phyloP scores from a whole-genome alignment of 805 yeast species.

The Zygotorulaspora danielsina region DNA sequence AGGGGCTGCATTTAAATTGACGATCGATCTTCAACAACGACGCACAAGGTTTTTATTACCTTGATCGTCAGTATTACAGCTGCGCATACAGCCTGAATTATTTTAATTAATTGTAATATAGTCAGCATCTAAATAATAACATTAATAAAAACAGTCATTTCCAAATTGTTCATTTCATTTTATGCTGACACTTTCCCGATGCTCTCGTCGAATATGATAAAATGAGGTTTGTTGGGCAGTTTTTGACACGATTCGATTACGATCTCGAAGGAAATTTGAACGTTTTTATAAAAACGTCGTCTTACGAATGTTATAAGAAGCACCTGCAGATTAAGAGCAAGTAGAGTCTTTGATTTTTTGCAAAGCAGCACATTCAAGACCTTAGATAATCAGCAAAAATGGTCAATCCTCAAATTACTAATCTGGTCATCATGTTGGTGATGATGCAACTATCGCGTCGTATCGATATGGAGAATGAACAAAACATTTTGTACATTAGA shows the following conservation, averaged over 20 bases:
- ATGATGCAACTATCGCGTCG: conserved; percentile 94
- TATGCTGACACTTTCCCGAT: no score
- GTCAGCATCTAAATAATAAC: not conserved
- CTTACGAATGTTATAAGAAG: no score
- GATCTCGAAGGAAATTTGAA: conserved; percentile 2
- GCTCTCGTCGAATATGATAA: no score
- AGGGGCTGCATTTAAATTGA: no score
- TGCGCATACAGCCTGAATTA: no score
- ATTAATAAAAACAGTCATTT: conserved; percentile 1
- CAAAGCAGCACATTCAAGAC: not conserved
- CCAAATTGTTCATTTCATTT: no score
- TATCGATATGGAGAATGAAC: conserved; percentile 83
- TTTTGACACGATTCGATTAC: not conserved
- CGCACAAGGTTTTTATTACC: no score
- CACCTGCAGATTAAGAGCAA: no score
- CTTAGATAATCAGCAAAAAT: conserved; percentile 1
- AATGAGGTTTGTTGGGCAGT: not conserved
- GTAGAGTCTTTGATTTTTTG: no score
- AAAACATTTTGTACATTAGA: conserved; percentile 69
- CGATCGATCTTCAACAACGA: no score
- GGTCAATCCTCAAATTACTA: conserved; percentile 87
- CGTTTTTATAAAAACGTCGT: not conserved
- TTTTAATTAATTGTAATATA: conserved; percentile 2
- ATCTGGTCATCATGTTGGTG: conserved; percentile 84
- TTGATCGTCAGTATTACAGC: not conserved